A percentile compares a stretch with the other conserved stretches of the same genome.
Evolutionary conservation across 257 asterid species (phyloP).

Genomic region (Apocynum venetum): DNA sequence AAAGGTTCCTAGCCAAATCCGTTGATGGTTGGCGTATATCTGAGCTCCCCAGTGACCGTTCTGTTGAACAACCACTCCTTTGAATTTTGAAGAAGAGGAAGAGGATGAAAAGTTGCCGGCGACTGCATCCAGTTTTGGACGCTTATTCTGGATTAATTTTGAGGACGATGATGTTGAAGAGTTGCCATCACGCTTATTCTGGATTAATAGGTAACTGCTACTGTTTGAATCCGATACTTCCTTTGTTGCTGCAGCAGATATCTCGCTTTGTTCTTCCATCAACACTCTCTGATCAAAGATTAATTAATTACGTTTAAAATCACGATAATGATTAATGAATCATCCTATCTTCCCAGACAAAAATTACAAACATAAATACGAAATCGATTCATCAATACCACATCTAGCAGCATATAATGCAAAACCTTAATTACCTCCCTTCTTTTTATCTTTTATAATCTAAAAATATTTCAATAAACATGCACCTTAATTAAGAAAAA

Average conservation of each 20-base stretch:
- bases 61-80: slow-evolving; percentile 65
- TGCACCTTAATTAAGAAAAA: too few relatives aligned
- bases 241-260: slow-evolving; percentile 24
- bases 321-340: too few relatives aligned
- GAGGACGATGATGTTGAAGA: slow-evolving; percentile 10
- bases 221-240: slow-evolving; percentile 36
- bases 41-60: slow-evolving; percentile 91
- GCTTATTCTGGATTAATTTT: slow-evolving; percentile 25
- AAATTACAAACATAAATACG: too few relatives aligned
- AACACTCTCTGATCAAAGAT: background rate
- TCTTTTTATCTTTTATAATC: too few relatives aligned
- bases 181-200: slow-evolving; percentile 4
- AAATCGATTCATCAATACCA: too few relatives aligned
- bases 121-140: slow-evolving; percentile 16
- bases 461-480: too few relatives aligned
- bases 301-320: too few relatives aligned
- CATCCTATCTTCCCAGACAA: too few relatives aligned
- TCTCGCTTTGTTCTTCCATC: slow-evolving; percentile 37
- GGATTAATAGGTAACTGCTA: slow-evolving; percentile 3
- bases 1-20: slow-evolving; percentile 74
- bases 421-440: too few relatives aligned
- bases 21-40: slow-evolving; percentile 49
- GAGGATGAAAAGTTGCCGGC: background rate
- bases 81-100: slow-evolving; percentile 34
- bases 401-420: too few relatives aligned